A percentile compares a stretch with the other conserved stretches of the same genome.
phyloP scores from a whole-genome alignment of 2,329 filamentous ascomycete genomes.

The Alternaria postmessia region DNA sequence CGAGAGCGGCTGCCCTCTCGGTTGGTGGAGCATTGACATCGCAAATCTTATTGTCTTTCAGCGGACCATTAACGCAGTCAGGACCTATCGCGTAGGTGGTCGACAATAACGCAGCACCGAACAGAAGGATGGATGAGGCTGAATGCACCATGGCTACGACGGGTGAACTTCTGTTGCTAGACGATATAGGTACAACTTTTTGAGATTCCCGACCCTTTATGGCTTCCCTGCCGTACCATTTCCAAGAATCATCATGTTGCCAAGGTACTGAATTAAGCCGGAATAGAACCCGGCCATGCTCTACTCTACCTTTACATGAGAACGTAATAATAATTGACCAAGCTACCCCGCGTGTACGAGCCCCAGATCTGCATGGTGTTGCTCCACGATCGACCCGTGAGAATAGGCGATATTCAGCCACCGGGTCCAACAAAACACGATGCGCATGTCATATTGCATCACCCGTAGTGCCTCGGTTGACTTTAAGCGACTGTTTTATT shows the following conservation, averaged over 20 bases:
- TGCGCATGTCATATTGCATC: background rate
- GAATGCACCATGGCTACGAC: slow-evolving; percentile 4
- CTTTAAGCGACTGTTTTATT: background rate
- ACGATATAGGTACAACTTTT: background rate
- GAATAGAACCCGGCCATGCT: background rate
- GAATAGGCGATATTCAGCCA: slow-evolving; percentile 21
- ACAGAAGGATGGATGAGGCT: background rate
- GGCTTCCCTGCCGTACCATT: background rate
- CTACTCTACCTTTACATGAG: background rate
- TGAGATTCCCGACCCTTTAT: slow-evolving; percentile 4
- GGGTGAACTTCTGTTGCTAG: background rate
- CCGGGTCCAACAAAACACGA: slow-evolving; percentile 11
- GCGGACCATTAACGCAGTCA: slow-evolving; percentile 60
- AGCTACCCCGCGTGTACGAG: slow-evolving; percentile 9
- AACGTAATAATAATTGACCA: background rate
- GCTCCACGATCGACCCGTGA: slow-evolving; percentile 7
- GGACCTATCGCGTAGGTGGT: slow-evolving; percentile 43
- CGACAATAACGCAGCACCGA: slow-evolving; percentile 10
- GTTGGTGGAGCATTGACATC: slow-evolving; percentile 51
- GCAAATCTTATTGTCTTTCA: slow-evolving; percentile 60
- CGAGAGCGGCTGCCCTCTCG: slow-evolving; percentile 57
- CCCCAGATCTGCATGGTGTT: slow-evolving; percentile 8
- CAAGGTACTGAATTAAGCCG: background rate
- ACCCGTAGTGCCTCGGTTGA: background rate
- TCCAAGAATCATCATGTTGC: background rate